Evolutionary conservation across 2,329 filamentous ascomycete genomes (phyloP).

Genomic region (Colletotrichum euphorbiae): DNA sequence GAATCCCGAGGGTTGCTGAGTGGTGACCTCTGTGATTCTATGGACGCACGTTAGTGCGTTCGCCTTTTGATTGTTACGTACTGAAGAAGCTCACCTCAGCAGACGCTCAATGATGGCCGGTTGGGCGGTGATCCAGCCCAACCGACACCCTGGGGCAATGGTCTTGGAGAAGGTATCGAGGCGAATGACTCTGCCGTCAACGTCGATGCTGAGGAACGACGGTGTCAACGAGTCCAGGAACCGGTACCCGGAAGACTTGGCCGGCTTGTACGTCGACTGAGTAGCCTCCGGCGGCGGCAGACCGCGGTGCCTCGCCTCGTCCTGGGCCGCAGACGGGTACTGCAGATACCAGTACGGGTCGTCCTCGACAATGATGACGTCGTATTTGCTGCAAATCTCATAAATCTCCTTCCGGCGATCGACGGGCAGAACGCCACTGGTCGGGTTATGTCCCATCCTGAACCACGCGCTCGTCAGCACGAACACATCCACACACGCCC

Average conservation of each 20-base stretch:
- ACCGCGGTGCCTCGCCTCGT: constrained; percentile 62
- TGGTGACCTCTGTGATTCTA: constrained; percentile 81
- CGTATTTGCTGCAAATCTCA: constrained; percentile 81
- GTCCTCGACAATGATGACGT: constrained; percentile 92
- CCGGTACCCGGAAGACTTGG: constrained; percentile 70
- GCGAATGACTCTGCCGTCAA: constrained; percentile 87
- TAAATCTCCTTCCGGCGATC: constrained; percentile 84
- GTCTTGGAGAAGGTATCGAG: constrained; percentile 97
- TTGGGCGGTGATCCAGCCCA: constrained; percentile 92
- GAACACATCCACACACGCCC: no score
- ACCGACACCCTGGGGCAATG: constrained; percentile 86
- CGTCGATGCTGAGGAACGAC: constrained; percentile 84
- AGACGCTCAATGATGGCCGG: constrained; percentile 82
- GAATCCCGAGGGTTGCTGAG: constrained; percentile 89
- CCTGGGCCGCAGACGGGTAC: constrained; percentile 75
- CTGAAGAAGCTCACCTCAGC: constrained; percentile 45
- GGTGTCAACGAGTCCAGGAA: constrained; percentile 88
- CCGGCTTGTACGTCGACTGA: constrained; percentile 44
- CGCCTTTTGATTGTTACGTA: no score
- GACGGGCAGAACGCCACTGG: constrained; percentile 78
- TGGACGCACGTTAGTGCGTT: neutral
- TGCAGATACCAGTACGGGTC: constrained; percentile 98
- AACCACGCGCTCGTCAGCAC: constrained; percentile 36
- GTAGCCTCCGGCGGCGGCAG: constrained; percentile 45
- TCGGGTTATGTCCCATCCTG: constrained; percentile 82